Conservation (phyloP, 176 grass and related monocot genomes). For the Triticum timopheevii region DNA sequence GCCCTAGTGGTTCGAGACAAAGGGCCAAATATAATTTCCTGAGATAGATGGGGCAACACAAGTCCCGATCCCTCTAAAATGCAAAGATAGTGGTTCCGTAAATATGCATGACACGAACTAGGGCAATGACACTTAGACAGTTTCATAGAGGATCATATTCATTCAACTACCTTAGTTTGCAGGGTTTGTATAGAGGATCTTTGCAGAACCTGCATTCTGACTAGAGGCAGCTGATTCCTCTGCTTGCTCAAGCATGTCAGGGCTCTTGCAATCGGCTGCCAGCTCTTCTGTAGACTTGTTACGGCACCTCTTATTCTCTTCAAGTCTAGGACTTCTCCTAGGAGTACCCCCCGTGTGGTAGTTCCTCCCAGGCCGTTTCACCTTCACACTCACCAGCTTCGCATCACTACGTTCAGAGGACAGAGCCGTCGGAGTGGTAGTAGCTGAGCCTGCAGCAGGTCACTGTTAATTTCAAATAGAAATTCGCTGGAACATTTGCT, state of each 20-base stretch:
- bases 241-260: neutral
- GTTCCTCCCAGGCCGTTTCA: neutral
- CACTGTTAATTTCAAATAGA: neutral
- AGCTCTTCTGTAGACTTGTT: neutral
- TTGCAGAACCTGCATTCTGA: neutral
- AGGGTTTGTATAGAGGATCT: neutral
- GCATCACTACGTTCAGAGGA: neutral
- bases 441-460: neutral
- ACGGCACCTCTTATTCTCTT: neutral
- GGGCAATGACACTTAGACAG: too few relatives aligned
- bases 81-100: neutral
- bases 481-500: neutral
- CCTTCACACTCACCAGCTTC: neutral
- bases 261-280: neutral
- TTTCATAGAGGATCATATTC: too few relatives aligned
- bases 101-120: neutral
- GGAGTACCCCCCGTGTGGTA: neutral
- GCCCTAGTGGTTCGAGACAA: neutral
- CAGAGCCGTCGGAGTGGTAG: neutral
- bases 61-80: neutral
- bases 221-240: neutral
- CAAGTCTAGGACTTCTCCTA: neutral
- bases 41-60: neutral
- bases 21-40: too few relatives aligned
- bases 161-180: too few relatives aligned